Base-by-base conservation (phyloP, 2,329 filamentous ascomycete genomes). In the Didymella glomerata region DNA sequence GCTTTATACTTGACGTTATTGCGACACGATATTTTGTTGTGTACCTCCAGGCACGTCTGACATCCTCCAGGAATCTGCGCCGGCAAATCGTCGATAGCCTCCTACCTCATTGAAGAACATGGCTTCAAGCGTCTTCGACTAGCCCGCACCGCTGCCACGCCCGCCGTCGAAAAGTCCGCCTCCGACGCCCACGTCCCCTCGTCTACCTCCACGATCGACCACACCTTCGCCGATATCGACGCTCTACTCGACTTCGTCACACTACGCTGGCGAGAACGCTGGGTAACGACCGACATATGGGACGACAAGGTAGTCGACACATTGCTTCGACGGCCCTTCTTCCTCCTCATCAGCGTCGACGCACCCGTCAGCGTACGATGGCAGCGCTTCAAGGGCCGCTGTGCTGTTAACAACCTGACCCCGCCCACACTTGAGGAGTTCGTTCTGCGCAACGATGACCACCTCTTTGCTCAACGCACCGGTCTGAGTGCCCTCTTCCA, bases 341-440 rank as follows among this genome's bases (percentile, higher is more conserved):
- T 98, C 82, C 85, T 99, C 48, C 86, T 98, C 32, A 83, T 99
- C 71, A 94, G 92, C 75, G 88, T 98, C 47, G 94, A 98, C 77
- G 94, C 93, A 4, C 95, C 95, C 1, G 84, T 97, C 45, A 90
- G 86, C 48, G 82, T 94, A 44, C 90, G 95, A 51, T 97, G 92
- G 91, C 84, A 85, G 68, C 89, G 95, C 45, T 93, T 90, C 80
- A 87, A 86, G 62, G 77, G 84, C 60, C 83, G 85, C 77, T 87
- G 85, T 69, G 75, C 76, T 53, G 71, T 72, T 34, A 80, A 79
- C 50, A 74, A 80, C 34, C 75, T 84, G 27, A 75, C 81, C 9
- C 80, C 84, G 1, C 85, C 85, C 0, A 77, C 83, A 8, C 80
- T 88, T 3, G 82, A 86, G 53, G 81, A 84, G 51, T 89, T 89